Evolutionary conservation across 192 early-diverging fungal species (phyloP), one percentile per base, ranked within the genome.

Genomic region (Gamsiella multidivaricata): DNA sequence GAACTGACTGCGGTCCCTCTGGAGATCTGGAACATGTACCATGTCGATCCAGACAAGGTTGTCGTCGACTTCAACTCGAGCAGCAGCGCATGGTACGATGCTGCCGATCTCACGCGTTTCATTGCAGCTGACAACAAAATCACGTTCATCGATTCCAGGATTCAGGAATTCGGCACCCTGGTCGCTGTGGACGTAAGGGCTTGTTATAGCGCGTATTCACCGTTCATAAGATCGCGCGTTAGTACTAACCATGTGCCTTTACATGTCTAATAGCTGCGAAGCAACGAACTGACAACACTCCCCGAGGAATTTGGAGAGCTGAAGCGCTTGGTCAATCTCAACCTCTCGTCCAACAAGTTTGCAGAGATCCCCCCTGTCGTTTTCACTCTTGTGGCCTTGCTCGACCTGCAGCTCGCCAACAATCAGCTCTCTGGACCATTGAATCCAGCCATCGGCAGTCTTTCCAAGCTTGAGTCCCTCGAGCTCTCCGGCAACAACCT

Each of bases 21-120:
- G 32, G 80, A 80, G 50, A 82, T 88, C 18, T 83, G 84, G 80
- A 84, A 75, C 46, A 88, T 88, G 87, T 88, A 88, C 54, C 84
- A 85, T 58, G 74, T 83, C 36, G 83, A 88, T 64, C 75, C 83
- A 17, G 81, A 80, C 45, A 70, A 61, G 39, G 69, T 86, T 17
- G 75, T 80, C 11, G 64, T 86, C 25, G 85, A 88, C 51, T 84
- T 88, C 31, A 80, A 61, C 67, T 79, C 81, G 12, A 65, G 49
- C 25, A 65, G 66, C 15, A 62, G 54, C 11, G 72, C 78, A 14
- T 87, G 85, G 87, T 88, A 83, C 25, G 82, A 88, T 50, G 67
- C 68, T 11, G 76, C 83, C n/a, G 85, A 88, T 6, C 28, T 88
- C 39, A 85, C 81, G 5, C 81, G 81, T 17, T 50, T 88, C 18